Base-by-base conservation (phyloP, 108 stramenopile genomes). In the Nitzschia palea region DNA sequence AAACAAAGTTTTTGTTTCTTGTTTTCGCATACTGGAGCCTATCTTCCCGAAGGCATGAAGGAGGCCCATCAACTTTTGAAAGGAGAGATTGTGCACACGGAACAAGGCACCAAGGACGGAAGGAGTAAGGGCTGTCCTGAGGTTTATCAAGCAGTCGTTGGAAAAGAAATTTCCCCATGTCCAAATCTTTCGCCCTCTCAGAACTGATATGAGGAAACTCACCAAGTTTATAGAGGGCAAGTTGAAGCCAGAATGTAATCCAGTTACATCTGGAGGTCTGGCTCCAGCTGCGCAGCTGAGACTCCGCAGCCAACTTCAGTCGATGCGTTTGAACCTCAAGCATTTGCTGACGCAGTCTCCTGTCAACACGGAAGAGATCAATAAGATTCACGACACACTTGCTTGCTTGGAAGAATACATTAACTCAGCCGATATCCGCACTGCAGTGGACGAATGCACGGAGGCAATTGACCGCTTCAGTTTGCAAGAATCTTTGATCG, bases 1-100 rank as follows among this genome's bases (percentile, higher is more conserved):
- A 80, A 82, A 40, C 55, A 26, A 28, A 63, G 76, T 48, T 86
- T 86, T 79, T 71, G 74, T 68, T 82, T 86, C 55, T 68, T 86
- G 22, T 86, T 86, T 32, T 69, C 79, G 8, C 85, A 86, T 42
- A 73, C 76, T 17, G 60, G 71, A 52, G 85, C 80, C 51, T 71
- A 20, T 48, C 15, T 58, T 3, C 54, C 68, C 9, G 68, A 59
- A 31, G 71, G 51, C 36, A 72, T 73, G 59, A 55, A 64, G 4
- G 37, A 14, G 15, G 42, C 65, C 33, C 43, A 59, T 2, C 37
- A 70, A 55, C 47, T 62, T 25, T 58, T 86, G 12, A 64, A 66
- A 6, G 67, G 71, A 9, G 85, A 86, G 67, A 81, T 83, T 27
- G 52, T 81, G 37, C 62, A 64, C 48, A 76, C 60, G 20, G 63